These are phyloP conservation scores for Phytophthora megakarya DNA, from an alignment of 352 stramenopile species.

Conservation along the genomic window DNA sequence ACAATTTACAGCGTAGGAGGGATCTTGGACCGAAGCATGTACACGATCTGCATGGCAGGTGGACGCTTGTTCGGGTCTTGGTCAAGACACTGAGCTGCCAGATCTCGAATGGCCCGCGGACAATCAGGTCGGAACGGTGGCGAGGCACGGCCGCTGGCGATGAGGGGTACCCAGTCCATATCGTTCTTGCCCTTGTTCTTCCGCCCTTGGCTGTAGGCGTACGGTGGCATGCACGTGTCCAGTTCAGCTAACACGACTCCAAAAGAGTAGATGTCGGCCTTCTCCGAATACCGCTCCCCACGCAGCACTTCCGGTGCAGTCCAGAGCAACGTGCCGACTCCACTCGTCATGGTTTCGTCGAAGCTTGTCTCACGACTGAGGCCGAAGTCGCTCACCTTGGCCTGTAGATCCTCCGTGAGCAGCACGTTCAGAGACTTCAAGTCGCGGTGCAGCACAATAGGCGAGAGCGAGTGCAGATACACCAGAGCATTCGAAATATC, in stretches of 20 bases:
- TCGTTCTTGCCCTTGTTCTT: slow-evolving; percentile 49
- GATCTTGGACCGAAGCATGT: slow-evolving; percentile 54
- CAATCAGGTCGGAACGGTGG: slow-evolving; percentile 48
- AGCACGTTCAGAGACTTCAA: slow-evolving; percentile 57
- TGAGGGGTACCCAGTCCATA: slow-evolving; percentile 41
- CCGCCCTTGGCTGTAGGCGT: slow-evolving; percentile 43
- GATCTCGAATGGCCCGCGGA: slow-evolving; percentile 38
- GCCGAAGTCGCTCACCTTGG: slow-evolving; percentile 60
- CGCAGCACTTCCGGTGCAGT: slow-evolving; percentile 58
- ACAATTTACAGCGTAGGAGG: slow-evolving; percentile 35
- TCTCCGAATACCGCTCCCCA: slow-evolving; percentile 61
- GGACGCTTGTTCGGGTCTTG: slow-evolving; percentile 47
- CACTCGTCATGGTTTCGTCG: slow-evolving; percentile 50
- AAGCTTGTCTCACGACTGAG: slow-evolving; percentile 42
- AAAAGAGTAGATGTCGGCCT: slow-evolving; percentile 73
- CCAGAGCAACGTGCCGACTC: slow-evolving; percentile 52
- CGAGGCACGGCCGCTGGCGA: slow-evolving; percentile 36
- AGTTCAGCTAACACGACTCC: slow-evolving; percentile 70
- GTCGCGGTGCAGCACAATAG: slow-evolving; percentile 49
- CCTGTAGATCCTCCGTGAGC: slow-evolving; percentile 44
- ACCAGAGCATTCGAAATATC: slow-evolving; percentile 57
- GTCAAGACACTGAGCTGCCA: slow-evolving; percentile 45
- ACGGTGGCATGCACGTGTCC: slow-evolving; percentile 63
- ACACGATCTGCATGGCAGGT: slow-evolving; percentile 50
- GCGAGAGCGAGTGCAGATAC: slow-evolving; percentile 57